Evolutionary conservation across 768 basidiomycete genomes (phyloP).

Genomic region (Kwoniella shandongensis): DNA sequence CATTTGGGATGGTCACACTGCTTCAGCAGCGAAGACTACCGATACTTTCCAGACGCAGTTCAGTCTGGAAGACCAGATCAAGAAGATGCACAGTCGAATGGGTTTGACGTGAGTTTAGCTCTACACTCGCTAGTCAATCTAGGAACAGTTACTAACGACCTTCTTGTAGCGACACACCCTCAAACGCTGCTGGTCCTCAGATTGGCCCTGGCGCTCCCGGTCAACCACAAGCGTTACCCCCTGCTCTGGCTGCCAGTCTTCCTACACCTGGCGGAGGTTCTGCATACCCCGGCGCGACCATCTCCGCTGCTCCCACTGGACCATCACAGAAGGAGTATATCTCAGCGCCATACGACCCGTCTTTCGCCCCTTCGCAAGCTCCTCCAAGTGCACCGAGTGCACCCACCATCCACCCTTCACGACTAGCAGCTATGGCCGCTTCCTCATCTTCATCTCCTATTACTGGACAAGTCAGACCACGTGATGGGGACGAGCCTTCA

Average conservation of each 20-base stretch:
- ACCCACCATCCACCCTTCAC: constrained; percentile 68
- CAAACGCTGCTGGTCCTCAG: constrained; percentile 68
- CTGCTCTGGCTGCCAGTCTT: constrained; percentile 69
- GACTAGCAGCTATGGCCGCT: constrained; percentile 64
- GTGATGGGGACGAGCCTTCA: constrained; percentile 61
- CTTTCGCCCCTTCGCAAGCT: constrained; percentile 21
- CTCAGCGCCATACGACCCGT: constrained; percentile 30
- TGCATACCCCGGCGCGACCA: constrained; percentile 72
- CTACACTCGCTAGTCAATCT: background rate
- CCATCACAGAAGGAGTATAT: constrained; percentile 55
- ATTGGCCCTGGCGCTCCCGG: constrained; percentile 66
- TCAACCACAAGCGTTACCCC: constrained; percentile 54
- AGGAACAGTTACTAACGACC: background rate
- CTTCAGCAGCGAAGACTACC: constrained; percentile 84
- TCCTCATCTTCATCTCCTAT: constrained; percentile 37
- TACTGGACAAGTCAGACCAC: constrained; percentile 64
- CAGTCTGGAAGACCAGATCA: constrained; percentile 97
- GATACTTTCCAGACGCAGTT: constrained; percentile 91
- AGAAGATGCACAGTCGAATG: constrained; percentile 84
- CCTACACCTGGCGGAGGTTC: constrained; percentile 53
- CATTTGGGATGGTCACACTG: constrained; percentile 98
- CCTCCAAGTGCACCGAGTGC: constrained; percentile 39
- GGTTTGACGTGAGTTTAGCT: constrained; percentile 29
- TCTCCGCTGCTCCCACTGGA: constrained; percentile 90
- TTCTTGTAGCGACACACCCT: constrained; percentile 14